These are phyloP conservation scores for Huntiella abstrusa DNA, from an alignment of 2,329 filamentous ascomycete genomes.

Conservation along the genomic window DNA sequence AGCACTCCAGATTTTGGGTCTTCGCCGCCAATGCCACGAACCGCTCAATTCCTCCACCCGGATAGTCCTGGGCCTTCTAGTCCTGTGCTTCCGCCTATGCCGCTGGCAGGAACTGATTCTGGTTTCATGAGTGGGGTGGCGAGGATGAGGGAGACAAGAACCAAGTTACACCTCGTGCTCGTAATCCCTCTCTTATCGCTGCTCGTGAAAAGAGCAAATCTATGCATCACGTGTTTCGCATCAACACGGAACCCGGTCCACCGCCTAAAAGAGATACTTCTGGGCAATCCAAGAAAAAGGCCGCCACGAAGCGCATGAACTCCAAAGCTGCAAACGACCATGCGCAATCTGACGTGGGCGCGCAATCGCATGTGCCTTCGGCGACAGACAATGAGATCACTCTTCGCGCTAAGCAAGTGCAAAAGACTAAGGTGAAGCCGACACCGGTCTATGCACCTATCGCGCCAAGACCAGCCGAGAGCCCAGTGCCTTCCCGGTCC, in stretches of 20 bases:
- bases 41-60: conserved; percentile 28
- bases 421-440: too few relatives aligned
- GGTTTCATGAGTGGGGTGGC: conserved; percentile 67
- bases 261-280: not conserved
- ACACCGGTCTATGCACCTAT: too few relatives aligned
- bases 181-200: conserved; percentile 1
- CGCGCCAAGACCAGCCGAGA: too few relatives aligned
- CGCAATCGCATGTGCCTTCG: too few relatives aligned
- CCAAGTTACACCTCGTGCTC: conserved; percentile 5
- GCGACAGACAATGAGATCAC: too few relatives aligned
- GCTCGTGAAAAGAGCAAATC: conserved; percentile 8
- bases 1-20: conserved; percentile 75
- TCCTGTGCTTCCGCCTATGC: conserved; percentile 51
- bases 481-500: too few relatives aligned
- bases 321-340: too few relatives aligned
- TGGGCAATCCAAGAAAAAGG: conserved; percentile 3
- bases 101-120: conserved; percentile 48
- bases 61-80: conserved; percentile 59
- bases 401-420: too few relatives aligned
- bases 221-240: conserved; percentile 9
- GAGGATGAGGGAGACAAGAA: conserved; percentile 40
- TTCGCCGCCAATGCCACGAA: conserved; percentile 64
- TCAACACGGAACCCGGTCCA: conserved; percentile 5
- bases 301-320: not conserved
- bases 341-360: too few relatives aligned